Conservation (phyloP, 179 eudicot species). For the Patellifolia procumbens region DNA sequence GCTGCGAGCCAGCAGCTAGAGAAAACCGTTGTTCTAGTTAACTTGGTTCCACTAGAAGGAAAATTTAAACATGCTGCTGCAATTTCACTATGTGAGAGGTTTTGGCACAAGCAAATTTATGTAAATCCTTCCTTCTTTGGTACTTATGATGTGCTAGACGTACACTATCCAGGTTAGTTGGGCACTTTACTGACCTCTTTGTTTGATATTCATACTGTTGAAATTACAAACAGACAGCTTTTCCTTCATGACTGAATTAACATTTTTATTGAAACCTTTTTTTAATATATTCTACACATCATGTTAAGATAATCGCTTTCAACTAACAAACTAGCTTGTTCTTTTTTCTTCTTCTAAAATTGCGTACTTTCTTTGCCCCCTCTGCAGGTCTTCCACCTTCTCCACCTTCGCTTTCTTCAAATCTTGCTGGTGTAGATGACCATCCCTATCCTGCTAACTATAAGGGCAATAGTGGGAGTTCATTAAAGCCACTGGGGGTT, state of each 20-base stretch:
- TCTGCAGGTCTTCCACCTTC: slow-evolving; percentile 88
- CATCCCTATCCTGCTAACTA: slow-evolving; percentile 48
- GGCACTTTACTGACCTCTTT: no score
- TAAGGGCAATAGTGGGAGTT: slow-evolving; percentile 43
- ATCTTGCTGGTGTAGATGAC: slow-evolving; percentile 40
- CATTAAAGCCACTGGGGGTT: slow-evolving; percentile 74
- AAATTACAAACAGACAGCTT: background rate
- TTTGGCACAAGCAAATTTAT: slow-evolving; percentile 63
- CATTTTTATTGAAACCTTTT: background rate
- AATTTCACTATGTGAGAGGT: slow-evolving; percentile 58
- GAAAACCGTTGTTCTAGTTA: slow-evolving; percentile 62
- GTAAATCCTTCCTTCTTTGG: slow-evolving; percentile 68
- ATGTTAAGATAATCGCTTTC: background rate
- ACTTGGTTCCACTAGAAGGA: slow-evolving; percentile 60
- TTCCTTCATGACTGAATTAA: background rate
- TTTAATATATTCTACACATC: background rate
- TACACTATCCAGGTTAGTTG: slow-evolving; percentile 81
- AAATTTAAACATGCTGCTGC: slow-evolving; percentile 50
- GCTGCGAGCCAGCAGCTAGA: slow-evolving; percentile 70
- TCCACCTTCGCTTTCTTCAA: slow-evolving; percentile 68
- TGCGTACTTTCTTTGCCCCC: slow-evolving; percentile 5
- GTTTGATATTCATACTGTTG: background rate
- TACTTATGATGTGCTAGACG: slow-evolving; percentile 70
- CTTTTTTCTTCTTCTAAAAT: background rate
- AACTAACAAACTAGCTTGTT: background rate